Evolutionary conservation across 2,329 filamentous ascomycete species (phyloP), one percentile per base, ranked within the genome.

Genomic region (Metarhizium guizhouense): DNA sequence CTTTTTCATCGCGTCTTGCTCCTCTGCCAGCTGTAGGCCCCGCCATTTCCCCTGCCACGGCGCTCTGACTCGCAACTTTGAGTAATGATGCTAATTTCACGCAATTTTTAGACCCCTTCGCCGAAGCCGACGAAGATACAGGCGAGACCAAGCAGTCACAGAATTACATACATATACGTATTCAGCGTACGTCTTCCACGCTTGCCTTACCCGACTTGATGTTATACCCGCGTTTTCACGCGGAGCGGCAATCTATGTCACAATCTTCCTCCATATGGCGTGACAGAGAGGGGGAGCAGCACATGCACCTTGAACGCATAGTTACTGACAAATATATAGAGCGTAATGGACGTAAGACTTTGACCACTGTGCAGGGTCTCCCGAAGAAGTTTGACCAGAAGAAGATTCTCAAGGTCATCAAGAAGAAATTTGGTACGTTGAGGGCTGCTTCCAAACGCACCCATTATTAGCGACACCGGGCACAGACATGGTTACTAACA

Each of bases 321-420:
- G 50, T 50, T 59, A 56, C 78, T 82, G 65, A 83, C 72, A 57
- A 61, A 52, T 56, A 13, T 25, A 38, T 74, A 97, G 93, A 99
- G 81, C 94, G 94, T 80, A 99, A 99, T 97, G 94, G 94, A 86
- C 94, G 94, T 77, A 99, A 99, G 85, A 97, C 94, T 81, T 84
- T 99, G 88, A 99, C 94, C 69, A 99, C 94, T 69, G 92, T 99
- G 70, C 93, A 97, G 84, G 94, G 94, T 77, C 86, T 99, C 70
- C 93, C 94, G 62, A 94, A 94, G 82, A 96, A 97, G 74, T 97
- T 96, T 72, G 93, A 96, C 79, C 91, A 94, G 78, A 97, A 96
- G 86, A 96, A 96, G 81, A 96, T 99, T 74, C 86, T 99, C 70
- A 96, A 96, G 82, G 92, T 95, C 77, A 96, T 97, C 82, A 97